phyloP scores from a whole-genome alignment of 495 filamentous ascomycete species.

The Cladorrhinum samala region DNA sequence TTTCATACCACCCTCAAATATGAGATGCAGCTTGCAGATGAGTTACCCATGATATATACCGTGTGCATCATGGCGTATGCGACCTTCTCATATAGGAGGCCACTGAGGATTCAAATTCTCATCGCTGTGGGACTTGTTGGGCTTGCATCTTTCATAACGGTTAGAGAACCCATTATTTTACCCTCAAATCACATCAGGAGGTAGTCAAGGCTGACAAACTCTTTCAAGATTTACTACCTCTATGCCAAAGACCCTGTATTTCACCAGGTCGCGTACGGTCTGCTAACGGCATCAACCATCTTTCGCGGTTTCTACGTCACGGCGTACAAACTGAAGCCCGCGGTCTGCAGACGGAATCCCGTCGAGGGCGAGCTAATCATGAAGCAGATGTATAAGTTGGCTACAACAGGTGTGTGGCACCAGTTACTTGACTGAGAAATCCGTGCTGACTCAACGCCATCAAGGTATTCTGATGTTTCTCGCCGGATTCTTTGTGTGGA shows the following conservation, averaged over 20 bases:
- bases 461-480: slow-evolving; percentile 68
- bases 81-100: slow-evolving; percentile 68
- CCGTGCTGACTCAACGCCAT: not conserved
- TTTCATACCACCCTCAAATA: slow-evolving; percentile 86
- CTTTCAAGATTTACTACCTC: slow-evolving; percentile 68
- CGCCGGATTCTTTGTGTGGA: slow-evolving; percentile 82
- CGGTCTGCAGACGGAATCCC: slow-evolving; percentile 37
- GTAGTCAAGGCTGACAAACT: not conserved
- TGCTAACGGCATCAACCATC: slow-evolving; percentile 74
- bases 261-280: slow-evolving; percentile 82
- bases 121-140: slow-evolving; percentile 56
- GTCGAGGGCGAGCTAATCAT: slow-evolving; percentile 66
- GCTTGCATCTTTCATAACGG: slow-evolving; percentile 73
- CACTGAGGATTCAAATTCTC: slow-evolving; percentile 45
- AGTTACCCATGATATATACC: slow-evolving; percentile 97
- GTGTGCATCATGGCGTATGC: slow-evolving; percentile 83
- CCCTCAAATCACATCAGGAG: not conserved
- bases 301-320: slow-evolving; percentile 83
- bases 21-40: slow-evolving; percentile 95
- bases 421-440: not conserved
- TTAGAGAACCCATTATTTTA: slow-evolving; percentile 15
- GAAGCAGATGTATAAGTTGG: slow-evolving; percentile 60
- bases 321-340: slow-evolving; percentile 68
- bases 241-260: slow-evolving; percentile 87
- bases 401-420: slow-evolving; percentile 32